Base-by-base conservation (phyloP, 139 green algal species). In the Parachlorella kessleri region DNA sequence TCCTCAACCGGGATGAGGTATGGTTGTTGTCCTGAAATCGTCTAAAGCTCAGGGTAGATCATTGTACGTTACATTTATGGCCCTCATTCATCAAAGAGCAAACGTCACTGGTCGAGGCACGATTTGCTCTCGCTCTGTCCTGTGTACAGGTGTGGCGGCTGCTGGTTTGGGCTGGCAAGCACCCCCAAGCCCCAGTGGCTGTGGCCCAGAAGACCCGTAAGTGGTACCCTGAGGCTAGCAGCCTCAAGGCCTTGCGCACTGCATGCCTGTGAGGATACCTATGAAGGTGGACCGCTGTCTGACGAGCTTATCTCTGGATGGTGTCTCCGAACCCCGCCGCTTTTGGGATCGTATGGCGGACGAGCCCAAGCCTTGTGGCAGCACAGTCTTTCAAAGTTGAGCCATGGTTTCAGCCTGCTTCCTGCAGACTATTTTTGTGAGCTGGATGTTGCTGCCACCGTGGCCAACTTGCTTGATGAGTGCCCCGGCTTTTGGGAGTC, bases 401-500 rank as follows among this genome's bases (percentile, higher is more conserved):
- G n/a, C n/a, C n/a, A n/a, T n/a, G n/a, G n/a, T n/a, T n/a, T n/a
- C n/a, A n/a, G n/a, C n/a, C n/a, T n/a, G n/a, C n/a, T n/a, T n/a
- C n/a, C n/a, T n/a, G n/a, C n/a, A n/a, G n/a, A 95, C 76, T 96
- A 96, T 73, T 95, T 96, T 38, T 88, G 75, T 59, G 89, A 96
- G 81, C 82, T 96, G 32, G 84, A 94, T 39, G 74, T 92, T 33
- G 41, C 65, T 10, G 55, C 37, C 21, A 90, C 71, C 0, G 64
- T 94, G 35, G 64, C 38, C 33, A 78, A 81, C 32, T 55, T 89
- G 48, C 14, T 18, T 28, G 14, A 59, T 14, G 48, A 59, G 14
- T 59, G 48, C 48, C 48, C 48, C 21, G 14, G 63, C 32, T 93
- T 93, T n/a, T 91, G 86, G 84, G 26, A n/a, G 1, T 86, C 78